Percentiles rank a stretch among this genome's conserved stretches.
Conservation (phyloP, 2,329 filamentous ascomycete genomes). For the Corinectria fuckeliana region DNA sequence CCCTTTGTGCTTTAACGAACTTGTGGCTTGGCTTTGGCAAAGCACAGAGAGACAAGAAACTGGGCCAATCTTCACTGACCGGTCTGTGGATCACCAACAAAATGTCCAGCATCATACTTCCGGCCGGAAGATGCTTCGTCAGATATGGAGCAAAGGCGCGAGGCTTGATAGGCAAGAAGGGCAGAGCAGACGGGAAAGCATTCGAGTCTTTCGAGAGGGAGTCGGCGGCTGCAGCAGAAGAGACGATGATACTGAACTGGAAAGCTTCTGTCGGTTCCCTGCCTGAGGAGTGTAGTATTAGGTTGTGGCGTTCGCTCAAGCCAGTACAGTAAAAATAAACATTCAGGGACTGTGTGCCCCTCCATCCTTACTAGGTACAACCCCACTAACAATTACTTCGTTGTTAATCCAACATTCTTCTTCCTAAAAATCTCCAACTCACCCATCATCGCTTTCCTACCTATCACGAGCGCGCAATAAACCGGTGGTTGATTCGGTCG, state of each 20-base stretch:
- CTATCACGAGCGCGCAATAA: neutral
- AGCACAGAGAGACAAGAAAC: neutral
- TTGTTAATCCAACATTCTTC: neutral
- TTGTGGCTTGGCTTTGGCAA: constrained; percentile 1
- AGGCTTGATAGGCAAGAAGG: neutral
- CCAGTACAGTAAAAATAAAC: neutral
- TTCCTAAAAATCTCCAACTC: neutral
- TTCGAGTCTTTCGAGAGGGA: neutral
- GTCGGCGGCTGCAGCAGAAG: neutral
- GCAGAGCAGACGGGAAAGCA: neutral
- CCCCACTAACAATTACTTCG: constrained; percentile 1
- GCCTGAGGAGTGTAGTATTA: neutral
- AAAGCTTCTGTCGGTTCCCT: neutral
- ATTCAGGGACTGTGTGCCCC: neutral
- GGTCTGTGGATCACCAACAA: neutral
- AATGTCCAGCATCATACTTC: neutral
- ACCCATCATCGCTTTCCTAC: neutral
- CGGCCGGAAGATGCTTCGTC: neutral
- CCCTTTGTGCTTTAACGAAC: neutral
- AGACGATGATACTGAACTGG: neutral
- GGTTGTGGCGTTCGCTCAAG: neutral
- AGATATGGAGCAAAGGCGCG: neutral
- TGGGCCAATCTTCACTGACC: neutral
- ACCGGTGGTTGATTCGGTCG: neutral
- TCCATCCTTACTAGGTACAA: constrained; percentile 2